Percentiles rank a stretch among this genome's conserved stretches.
These are phyloP conservation scores for Nemania diffusa DNA, from an alignment of 2,329 filamentous ascomycete genomes.

Conservation along the genomic window DNA sequence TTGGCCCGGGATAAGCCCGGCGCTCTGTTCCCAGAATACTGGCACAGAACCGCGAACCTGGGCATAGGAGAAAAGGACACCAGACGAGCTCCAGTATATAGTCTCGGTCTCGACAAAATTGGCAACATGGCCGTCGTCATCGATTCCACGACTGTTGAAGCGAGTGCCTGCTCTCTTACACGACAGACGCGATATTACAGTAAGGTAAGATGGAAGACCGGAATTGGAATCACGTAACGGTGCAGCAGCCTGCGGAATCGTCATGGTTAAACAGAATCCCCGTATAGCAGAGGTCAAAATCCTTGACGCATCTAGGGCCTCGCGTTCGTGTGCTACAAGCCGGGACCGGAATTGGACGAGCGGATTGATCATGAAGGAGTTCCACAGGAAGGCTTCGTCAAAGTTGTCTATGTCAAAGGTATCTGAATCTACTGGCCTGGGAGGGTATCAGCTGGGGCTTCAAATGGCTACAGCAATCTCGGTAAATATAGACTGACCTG, in stretches of 20 bases:
- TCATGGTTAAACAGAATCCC: slow-evolving; percentile 89
- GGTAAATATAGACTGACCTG: slow-evolving; percentile 60
- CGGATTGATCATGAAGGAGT: slow-evolving; percentile 97
- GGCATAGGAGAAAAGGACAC: slow-evolving; percentile 88
- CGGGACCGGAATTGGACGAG: slow-evolving; percentile 88
- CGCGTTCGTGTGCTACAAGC: slow-evolving; percentile 78
- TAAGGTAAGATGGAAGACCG: slow-evolving; percentile 84
- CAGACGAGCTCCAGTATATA: slow-evolving; percentile 83
- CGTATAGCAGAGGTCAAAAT: slow-evolving; percentile 94
- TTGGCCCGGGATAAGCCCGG: slow-evolving; percentile 87
- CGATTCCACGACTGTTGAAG: slow-evolving; percentile 97
- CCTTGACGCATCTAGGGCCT: slow-evolving; percentile 83
- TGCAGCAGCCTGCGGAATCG: slow-evolving; percentile 79
- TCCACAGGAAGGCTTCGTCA: slow-evolving; percentile 95
- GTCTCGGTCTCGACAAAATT: slow-evolving; percentile 99
- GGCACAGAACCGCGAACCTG: slow-evolving; percentile 94
- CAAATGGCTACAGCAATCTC: neutral
- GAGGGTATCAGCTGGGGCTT: slow-evolving; percentile 35
- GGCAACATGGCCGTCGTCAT: slow-evolving; percentile 96
- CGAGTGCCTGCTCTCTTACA: slow-evolving; percentile 91
- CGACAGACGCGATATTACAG: slow-evolving; percentile 90
- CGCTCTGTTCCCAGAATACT: slow-evolving; percentile 95
- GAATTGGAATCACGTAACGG: slow-evolving; percentile 73
- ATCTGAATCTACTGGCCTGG: slow-evolving; percentile 76
- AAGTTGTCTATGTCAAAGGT: slow-evolving; percentile 92